Base-by-base conservation (phyloP, 1,139 yeast genomes). In the Yamadazyma friedrichii region DNA sequence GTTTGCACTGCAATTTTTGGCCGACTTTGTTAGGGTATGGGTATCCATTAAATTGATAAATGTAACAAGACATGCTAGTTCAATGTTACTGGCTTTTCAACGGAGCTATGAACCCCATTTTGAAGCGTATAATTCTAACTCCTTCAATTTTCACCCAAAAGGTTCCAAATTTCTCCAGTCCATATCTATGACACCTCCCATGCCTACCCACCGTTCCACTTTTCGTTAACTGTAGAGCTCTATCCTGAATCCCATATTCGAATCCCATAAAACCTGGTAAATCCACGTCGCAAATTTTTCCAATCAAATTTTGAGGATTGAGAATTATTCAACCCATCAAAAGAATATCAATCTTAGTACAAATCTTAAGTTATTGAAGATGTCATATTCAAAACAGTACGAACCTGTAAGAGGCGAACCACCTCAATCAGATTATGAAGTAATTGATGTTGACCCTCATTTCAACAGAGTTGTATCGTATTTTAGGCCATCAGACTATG, bases 391-490 rank as follows among this genome's bases (percentile, higher is more conserved):
- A 44, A 59, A 62, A 47, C 58, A 58, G 40, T 65, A 69, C 53
- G 62, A 64, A 51, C 78, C 78, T 40, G 64, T 72, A 29, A 70
- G 78, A 59, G 61, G 71, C 15, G 69, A 65, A 22, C 71, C 76
- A 31, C 65, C 72, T 29, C 61, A 62, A 45, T 59, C 74, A 15
- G 77, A 72, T 54, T 71, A 70, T 50, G 78, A 73, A 55, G 59
- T 72, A 44, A 88, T 88, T 56, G 96, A 88, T 59, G 75, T 78
- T 42, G 96, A 88, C 61, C 96, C 96, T 33, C 81, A 82, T 51
- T 84, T 87, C 64, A 56, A 62, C 42, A 74, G 88, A 50, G 95
- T 88, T 27, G 80, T 88, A 20, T 69, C 81, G 36, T 88, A 83
- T 66, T 80, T 87, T 63, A 75, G 96, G 59, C 62, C 76, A 15